phyloP scores from a whole-genome alignment of 768 basidiomycete genomes.

The Rossbeevera mucosa region DNA sequence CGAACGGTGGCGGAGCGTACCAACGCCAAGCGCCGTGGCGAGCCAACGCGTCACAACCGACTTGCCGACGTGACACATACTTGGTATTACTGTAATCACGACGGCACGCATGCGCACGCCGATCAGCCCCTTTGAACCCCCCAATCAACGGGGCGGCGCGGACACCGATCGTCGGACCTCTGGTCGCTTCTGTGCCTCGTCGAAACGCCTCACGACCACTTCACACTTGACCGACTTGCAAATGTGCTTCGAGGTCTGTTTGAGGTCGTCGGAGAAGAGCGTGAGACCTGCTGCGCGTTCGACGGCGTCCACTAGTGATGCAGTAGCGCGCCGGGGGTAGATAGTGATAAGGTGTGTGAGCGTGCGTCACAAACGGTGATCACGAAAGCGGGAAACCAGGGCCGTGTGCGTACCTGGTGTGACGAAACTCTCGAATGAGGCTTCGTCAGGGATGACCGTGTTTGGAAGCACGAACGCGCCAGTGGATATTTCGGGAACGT shows the following conservation, averaged over 20 bases:
- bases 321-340: background rate
- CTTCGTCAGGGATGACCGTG: constrained; percentile 81
- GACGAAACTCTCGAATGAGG: constrained; percentile 74
- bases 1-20: background rate
- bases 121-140: background rate
- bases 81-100: too few relatives aligned
- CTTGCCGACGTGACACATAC: background rate
- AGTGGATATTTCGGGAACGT: constrained; percentile 70
- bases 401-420: constrained; percentile 56
- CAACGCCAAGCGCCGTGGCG: background rate
- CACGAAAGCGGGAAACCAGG: background rate
- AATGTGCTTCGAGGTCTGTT: constrained; percentile 72
- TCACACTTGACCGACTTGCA: constrained; percentile 89
- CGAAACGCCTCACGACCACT: constrained; percentile 82
- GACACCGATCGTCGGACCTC: constrained; percentile 50
- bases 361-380: background rate
- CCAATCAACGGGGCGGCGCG: constrained; percentile 28
- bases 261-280: constrained; percentile 80
- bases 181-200: constrained; percentile 76
- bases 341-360: too few relatives aligned
- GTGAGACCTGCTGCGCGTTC: constrained; percentile 86
- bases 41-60: background rate
- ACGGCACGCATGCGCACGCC: too few relatives aligned
- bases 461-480: constrained; percentile 98
- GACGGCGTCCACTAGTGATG: constrained; percentile 69